Base-by-base conservation (phyloP, 192 early-diverging fungal genomes). In the Coemansia aciculifera region DNA sequence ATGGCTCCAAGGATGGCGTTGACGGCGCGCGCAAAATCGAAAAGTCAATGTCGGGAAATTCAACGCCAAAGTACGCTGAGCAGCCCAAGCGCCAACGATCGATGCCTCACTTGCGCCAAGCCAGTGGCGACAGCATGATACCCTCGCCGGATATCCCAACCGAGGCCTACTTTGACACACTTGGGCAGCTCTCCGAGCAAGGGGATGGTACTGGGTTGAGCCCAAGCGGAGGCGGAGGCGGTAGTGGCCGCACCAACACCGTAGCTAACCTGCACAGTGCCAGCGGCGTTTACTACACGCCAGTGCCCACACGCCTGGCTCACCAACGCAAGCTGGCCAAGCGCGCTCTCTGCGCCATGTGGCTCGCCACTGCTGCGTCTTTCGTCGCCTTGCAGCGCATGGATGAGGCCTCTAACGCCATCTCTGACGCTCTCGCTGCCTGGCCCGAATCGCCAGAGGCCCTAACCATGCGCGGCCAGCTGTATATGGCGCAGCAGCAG, bases 371-470 rank as follows among this genome's bases (percentile, higher is more conserved):
- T 5, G 77, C 77, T 0, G 66, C 73, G 11, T 64, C 67, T 13
- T 84, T 79, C 59, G 66, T 73, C 9, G 59, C 62, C 43, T 67
- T 79, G 64, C 56, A 73, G 43, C 77, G 71, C 3, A 38, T 61
- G 23, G 81, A 76, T 36, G 81, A 79, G 40, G 81, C 81, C 0
- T 64, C 64, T 21, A 64, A 66, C 11, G 77, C 81, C 0, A 39
- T 78, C 1, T 24, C 73, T 17, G 81, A 84, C 66, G 81, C 81
- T 5, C 68, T 79, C n/a, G 51, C 61, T 9, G 81, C 77, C 19
- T 79, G 71, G 44, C 77, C 81, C 27, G 74, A 84, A 43, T 79
- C 77, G 37, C 81, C 81, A 8, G 73, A 67, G 29, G 81, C 77
- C 27, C 74, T 79, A 68, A 56, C 77, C 21, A 67, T 79, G 77